Evolutionary conservation across 805 yeast genomes (phyloP).

Genomic region (Grigorovia jiainica): DNA sequence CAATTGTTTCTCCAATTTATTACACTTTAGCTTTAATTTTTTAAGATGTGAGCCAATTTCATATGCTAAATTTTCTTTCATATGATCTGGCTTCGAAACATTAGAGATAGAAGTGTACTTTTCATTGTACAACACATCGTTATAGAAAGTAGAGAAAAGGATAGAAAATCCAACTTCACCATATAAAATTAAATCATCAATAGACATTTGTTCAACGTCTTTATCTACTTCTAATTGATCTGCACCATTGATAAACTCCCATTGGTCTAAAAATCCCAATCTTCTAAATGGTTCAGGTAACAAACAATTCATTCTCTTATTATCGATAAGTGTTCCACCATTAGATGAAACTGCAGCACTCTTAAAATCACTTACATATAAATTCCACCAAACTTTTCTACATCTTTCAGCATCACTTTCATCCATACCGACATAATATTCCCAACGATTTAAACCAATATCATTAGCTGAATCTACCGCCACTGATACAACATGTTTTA

Average conservation of each 20-base stretch:
- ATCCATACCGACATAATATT: conserved; percentile 25
- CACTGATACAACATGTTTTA: too few relatives aligned
- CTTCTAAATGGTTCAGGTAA: conserved; percentile 19
- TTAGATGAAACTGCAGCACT: conserved; percentile 11
- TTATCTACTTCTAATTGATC: background rate
- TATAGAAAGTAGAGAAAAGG: conserved; percentile 14
- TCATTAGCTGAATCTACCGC: too few relatives aligned
- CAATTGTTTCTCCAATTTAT: conserved; percentile 11
- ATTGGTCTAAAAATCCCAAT: conserved; percentile 16
- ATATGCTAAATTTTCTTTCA: too few relatives aligned
- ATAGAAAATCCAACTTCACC: conserved; percentile 13
- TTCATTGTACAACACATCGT: conserved; percentile 17
- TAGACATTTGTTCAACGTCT: conserved; percentile 9
- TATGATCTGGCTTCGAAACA: conserved; percentile 14
- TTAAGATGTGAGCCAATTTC: too few relatives aligned
- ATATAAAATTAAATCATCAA: conserved; percentile 10
- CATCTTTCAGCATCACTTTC: conserved; percentile 22
- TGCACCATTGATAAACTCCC: conserved; percentile 10
- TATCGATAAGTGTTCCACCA: conserved; percentile 14
- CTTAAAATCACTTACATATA: conserved; percentile 21
- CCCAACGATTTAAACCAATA: conserved; percentile 26
- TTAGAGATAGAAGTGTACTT: conserved; percentile 21
- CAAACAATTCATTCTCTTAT: conserved; percentile 18
- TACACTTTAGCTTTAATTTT: too few relatives aligned
- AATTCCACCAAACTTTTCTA: conserved; percentile 24